Conservation (phyloP, 2,329 filamentous ascomycete genomes). For the Fusarium circinatum region DNA sequence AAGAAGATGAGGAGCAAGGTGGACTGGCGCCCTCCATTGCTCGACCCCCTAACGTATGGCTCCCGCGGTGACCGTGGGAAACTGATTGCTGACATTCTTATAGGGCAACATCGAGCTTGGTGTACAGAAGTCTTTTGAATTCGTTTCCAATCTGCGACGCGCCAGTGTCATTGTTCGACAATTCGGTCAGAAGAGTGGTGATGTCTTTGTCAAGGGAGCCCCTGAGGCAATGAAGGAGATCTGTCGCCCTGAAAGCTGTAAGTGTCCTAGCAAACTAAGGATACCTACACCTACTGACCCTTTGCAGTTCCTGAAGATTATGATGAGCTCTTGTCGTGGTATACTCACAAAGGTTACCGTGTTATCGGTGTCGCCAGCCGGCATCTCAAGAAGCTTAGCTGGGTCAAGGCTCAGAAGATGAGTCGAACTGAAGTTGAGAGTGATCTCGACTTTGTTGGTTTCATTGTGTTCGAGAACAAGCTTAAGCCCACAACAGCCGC, state of each 20-base stretch:
- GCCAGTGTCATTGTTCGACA: constrained; percentile 93
- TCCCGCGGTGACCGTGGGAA: constrained; percentile 48
- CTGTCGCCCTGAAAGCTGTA: constrained; percentile 82
- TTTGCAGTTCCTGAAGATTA: constrained; percentile 71
- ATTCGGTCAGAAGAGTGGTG: constrained; percentile 84
- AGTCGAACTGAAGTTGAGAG: constrained; percentile 85
- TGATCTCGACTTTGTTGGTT: constrained; percentile 87
- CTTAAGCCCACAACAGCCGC: constrained; percentile 86
- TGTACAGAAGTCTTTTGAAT: constrained; percentile 92
- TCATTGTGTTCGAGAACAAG: constrained; percentile 99
- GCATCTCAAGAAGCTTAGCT: constrained; percentile 86
- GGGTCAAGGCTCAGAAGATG: constrained; percentile 96
- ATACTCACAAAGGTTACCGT: constrained; percentile 95
- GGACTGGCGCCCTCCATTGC: constrained; percentile 89
- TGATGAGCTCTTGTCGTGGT: constrained; percentile 86
- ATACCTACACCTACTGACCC: no score
- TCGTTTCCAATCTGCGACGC: constrained; percentile 89
- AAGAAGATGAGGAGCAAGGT: constrained; percentile 77
- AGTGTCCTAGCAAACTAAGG: constrained; percentile 47
- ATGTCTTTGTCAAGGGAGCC: constrained; percentile 95
- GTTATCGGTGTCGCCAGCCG: constrained; percentile 96
- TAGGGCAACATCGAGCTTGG: constrained; percentile 80
- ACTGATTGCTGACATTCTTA: neutral
- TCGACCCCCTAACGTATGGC: constrained; percentile 72
- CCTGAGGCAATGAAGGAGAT: constrained; percentile 97